These are phyloP conservation scores for Oldenlandia corymbosa DNA, from an alignment of 257 asterid genomes.

Conservation along the genomic window DNA sequence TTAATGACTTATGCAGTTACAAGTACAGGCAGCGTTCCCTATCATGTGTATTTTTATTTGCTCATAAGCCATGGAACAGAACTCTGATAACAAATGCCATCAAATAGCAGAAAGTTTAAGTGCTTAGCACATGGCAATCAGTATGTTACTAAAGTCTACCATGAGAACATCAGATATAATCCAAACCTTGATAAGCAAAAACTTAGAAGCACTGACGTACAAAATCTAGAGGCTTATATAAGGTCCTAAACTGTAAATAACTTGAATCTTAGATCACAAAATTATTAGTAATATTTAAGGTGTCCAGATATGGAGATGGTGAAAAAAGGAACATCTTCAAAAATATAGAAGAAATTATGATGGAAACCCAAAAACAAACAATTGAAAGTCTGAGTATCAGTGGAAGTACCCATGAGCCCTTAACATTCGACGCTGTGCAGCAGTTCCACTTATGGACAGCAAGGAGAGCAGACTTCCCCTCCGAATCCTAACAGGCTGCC, in stretches of 20 bases:
- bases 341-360: neutral
- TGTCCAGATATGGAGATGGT: too few species aligned
- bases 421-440: constrained; percentile 55
- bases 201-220: neutral
- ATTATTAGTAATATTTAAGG: too few species aligned
- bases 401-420: constrained; percentile 60
- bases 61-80: neutral
- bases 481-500: constrained; percentile 59
- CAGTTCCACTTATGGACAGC: constrained; percentile 52
- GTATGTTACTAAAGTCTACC: neutral
- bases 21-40: neutral
- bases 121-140: neutral
- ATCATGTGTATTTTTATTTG: neutral
- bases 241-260: neutral
- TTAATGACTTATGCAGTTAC: neutral
- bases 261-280: neutral
- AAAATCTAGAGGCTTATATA: neutral
- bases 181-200: neutral
- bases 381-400: neutral
- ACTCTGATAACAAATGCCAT: neutral
- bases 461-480: constrained; percentile 62
- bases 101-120: neutral
- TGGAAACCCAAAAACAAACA: neutral
- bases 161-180: neutral
- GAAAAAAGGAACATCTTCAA: neutral